Conservation (phyloP, 768 basidiomycete species). For the Russula compacta region DNA sequence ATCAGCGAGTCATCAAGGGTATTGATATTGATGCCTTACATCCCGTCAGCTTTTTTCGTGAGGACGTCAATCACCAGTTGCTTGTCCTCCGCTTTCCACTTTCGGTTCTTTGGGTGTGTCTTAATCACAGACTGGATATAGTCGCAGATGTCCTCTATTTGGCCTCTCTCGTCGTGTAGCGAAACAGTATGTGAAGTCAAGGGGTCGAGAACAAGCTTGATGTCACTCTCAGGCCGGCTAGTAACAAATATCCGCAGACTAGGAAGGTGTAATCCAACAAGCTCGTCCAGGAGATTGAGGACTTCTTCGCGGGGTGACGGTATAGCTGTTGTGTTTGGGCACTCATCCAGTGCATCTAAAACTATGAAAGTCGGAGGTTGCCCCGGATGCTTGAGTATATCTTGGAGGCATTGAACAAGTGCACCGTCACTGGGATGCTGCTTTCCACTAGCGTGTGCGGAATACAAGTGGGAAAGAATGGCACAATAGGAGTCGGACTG, state of each 20-base stretch:
- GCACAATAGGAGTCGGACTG: not conserved
- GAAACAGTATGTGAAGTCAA: not conserved
- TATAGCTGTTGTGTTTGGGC: not conserved
- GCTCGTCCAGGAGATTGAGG: not conserved
- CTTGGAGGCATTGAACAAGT: not conserved
- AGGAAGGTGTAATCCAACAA: not conserved
- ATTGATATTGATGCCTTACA: not conserved
- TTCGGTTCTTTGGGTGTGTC: not conserved
- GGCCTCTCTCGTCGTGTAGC: not conserved
- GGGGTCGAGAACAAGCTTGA: not conserved
- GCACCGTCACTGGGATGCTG: not conserved
- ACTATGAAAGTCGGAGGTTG: not conserved
- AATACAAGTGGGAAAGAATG: not conserved
- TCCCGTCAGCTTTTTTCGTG: not conserved
- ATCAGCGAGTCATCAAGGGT: not conserved
- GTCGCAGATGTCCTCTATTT: not conserved
- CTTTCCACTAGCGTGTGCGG: not conserved
- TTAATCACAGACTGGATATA: not conserved
- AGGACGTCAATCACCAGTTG: not conserved
- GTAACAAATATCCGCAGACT: not conserved
- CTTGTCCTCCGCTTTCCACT: not conserved
- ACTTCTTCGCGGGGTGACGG: not conserved
- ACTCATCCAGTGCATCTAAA: not conserved
- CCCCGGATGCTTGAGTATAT: not conserved
- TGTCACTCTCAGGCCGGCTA: not conserved